A percentile compares a stretch with the other conserved stretches of the same genome.
These are phyloP conservation scores for Candida corydali DNA, from an alignment of 805 yeast species.

Conservation along the genomic window DNA sequence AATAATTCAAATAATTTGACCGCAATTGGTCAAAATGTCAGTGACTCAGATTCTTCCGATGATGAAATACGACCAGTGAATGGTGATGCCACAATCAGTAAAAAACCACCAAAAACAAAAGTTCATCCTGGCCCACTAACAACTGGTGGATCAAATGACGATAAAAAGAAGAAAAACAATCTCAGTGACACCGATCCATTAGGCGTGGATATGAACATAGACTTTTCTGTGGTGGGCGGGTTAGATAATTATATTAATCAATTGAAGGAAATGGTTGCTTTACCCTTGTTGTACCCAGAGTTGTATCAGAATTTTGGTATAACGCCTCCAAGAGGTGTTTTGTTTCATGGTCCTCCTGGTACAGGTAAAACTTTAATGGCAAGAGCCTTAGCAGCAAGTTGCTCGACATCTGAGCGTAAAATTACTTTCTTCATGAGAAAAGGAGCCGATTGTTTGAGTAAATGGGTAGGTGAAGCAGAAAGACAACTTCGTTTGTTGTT, in stretches of 20 bases:
- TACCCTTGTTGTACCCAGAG: conserved; percentile 92
- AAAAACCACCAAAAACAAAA: conserved; percentile 22
- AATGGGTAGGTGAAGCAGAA: conserved; percentile 99
- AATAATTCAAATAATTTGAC: conserved; percentile 19
- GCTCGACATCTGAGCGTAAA: conserved; percentile 77
- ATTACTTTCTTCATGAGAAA: conserved; percentile 97
- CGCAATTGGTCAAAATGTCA: conserved; percentile 31
- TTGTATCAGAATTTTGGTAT: conserved; percentile 83
- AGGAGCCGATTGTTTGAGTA: conserved; percentile 94
- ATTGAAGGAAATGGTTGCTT: conserved; percentile 92
- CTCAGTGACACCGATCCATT: conserved; percentile 90
- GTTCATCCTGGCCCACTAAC: too few species aligned
- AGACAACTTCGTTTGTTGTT: conserved; percentile 84
- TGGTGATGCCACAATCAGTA: conserved; percentile 36
- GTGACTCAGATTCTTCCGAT: conserved; percentile 61
- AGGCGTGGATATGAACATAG: conserved; percentile 84
- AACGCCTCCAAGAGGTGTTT: conserved; percentile 95
- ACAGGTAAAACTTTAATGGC: conserved; percentile 99
- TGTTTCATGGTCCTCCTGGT: conserved; percentile 99
- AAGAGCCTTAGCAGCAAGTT: conserved; percentile 91
- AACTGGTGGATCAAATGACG: conserved; percentile 31
- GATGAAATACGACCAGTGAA: conserved; percentile 50
- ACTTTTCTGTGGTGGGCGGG: conserved; percentile 85
- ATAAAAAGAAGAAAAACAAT: conserved; percentile 48
- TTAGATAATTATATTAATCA: conserved; percentile 86